Conservation (phyloP, 1,284 basidiomycete genomes). For the Schizophyllum commune region DNA sequence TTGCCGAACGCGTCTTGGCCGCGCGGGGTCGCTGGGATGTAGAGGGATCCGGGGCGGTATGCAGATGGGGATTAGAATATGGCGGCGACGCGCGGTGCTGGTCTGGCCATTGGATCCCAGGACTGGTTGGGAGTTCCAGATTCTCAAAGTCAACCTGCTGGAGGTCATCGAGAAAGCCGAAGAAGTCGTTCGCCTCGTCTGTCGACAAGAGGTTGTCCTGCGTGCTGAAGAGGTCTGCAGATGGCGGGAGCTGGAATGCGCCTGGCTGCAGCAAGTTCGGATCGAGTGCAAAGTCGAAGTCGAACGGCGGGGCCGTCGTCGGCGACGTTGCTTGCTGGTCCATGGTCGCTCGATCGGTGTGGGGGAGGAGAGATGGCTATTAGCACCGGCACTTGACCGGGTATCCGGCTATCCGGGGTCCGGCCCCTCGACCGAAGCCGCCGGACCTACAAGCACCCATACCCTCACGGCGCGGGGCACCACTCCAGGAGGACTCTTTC, state of each 20-base stretch:
- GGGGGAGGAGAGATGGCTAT: not conserved
- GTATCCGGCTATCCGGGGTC: not conserved
- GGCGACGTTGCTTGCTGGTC: not conserved
- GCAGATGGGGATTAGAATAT: slow-evolving; percentile 39
- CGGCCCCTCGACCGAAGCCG: no score
- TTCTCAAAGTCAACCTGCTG: slow-evolving; percentile 58
- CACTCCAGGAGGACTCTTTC: no score
- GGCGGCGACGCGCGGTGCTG: slow-evolving; percentile 21
- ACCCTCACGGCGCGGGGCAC: no score
- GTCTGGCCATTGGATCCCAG: slow-evolving; percentile 17
- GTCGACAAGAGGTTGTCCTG: slow-evolving; percentile 54
- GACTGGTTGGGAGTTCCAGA: slow-evolving; percentile 10
- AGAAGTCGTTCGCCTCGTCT: slow-evolving; percentile 61
- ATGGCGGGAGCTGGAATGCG: slow-evolving; percentile 45
- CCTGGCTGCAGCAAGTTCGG: slow-evolving; percentile 31
- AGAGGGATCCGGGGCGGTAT: slow-evolving; percentile 34
- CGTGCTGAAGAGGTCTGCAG: slow-evolving; percentile 66
- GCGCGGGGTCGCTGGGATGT: slow-evolving; percentile 23
- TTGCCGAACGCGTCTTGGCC: slow-evolving; percentile 18
- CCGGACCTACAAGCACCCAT: no score
- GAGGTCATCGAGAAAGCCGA: slow-evolving; percentile 73
- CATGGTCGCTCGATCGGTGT: not conserved
- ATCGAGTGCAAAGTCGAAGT: slow-evolving; percentile 51
- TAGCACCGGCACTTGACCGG: no score
- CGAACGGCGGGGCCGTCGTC: slow-evolving; percentile 40